Evolutionary conservation across 495 filamentous ascomycete genomes (phyloP).

Genomic region (Elaphomyces granulatus): DNA sequence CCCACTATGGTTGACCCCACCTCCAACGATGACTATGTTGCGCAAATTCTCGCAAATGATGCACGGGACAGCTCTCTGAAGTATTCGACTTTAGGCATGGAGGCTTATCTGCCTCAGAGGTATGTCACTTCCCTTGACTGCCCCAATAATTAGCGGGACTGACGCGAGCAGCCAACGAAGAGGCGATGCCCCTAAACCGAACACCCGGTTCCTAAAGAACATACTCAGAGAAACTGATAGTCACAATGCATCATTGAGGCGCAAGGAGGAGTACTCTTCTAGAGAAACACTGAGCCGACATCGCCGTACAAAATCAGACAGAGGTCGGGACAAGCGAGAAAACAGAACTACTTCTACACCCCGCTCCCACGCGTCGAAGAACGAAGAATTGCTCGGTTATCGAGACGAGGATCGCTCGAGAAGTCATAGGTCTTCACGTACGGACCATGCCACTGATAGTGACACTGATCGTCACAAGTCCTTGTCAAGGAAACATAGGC

Average conservation of each 20-base stretch:
- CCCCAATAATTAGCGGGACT: too few relatives aligned
- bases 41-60: conserved; percentile 56
- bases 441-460: conserved; percentile 10
- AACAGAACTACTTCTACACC: background rate
- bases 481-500: conserved; percentile 7
- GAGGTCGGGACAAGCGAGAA: conserved; percentile 9
- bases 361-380: conserved; percentile 17
- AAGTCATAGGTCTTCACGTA: conserved; percentile 2
- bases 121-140: conserved; percentile 25
- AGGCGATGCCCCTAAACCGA: conserved; percentile 67
- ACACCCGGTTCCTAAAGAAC: conserved; percentile 76
- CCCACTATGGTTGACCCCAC: conserved; percentile 24
- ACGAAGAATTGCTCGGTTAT: conserved; percentile 17
- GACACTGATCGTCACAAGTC: conserved; percentile 4
- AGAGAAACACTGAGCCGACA: conserved; percentile 42
- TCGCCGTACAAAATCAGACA: conserved; percentile 21
- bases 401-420: conserved; percentile 17
- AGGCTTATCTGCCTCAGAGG: conserved; percentile 57
- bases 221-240: conserved; percentile 78
- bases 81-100: conserved; percentile 58
- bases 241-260: conserved; percentile 78
- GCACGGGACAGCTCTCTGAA: conserved; percentile 52
- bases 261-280: conserved; percentile 59
- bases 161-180: conserved; percentile 27
- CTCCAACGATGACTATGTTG: conserved; percentile 60